A percentile compares a stretch with the other conserved stretches of the same genome.
These are phyloP conservation scores for Ustilago hordei DNA, from an alignment of 1,284 basidiomycete species.

Conservation along the genomic window DNA sequence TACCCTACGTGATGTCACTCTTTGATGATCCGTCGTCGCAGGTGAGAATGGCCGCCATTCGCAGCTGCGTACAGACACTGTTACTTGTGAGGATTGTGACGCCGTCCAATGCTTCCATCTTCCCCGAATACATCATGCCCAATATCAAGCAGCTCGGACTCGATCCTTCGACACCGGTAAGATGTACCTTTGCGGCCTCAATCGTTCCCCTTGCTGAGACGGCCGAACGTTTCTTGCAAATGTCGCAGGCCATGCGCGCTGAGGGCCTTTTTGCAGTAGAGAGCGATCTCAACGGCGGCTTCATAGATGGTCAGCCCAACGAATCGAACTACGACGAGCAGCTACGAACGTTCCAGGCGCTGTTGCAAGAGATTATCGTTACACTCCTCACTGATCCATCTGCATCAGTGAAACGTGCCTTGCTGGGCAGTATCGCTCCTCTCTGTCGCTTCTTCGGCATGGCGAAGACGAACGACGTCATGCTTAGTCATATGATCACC, in stretches of 20 bases:
- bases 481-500: constrained; percentile 97
- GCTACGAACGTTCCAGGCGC: constrained; percentile 84
- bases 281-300: constrained; percentile 77
- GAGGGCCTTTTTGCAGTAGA: constrained; percentile 81
- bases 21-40: constrained; percentile 84
- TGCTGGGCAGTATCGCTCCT: constrained; percentile 81
- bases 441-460: constrained; percentile 93
- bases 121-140: constrained; percentile 94
- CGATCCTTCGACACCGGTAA: constrained; percentile 88
- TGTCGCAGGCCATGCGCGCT: constrained; percentile 88
- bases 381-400: constrained; percentile 75
- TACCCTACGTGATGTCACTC: constrained; percentile 90
- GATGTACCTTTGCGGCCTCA: constrained; percentile 87
- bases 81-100: constrained; percentile 86
- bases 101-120: constrained; percentile 84
- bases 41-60: constrained; percentile 78
- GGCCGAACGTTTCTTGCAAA: constrained; percentile 86
- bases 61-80: constrained; percentile 86
- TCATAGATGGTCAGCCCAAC: constrained; percentile 49
- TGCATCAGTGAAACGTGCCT: constrained; percentile 73
- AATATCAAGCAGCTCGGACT: constrained; percentile 84
- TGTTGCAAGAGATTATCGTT: constrained; percentile 88
- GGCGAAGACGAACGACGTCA: constrained; percentile 91
- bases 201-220: constrained; percentile 86
- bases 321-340: constrained; percentile 59